Percentiles rank a stretch among this genome's conserved stretches.
These are phyloP conservation scores for Bretschneidera sinensis DNA, from an alignment of 345 rosid genomes.

Conservation along the genomic window DNA sequence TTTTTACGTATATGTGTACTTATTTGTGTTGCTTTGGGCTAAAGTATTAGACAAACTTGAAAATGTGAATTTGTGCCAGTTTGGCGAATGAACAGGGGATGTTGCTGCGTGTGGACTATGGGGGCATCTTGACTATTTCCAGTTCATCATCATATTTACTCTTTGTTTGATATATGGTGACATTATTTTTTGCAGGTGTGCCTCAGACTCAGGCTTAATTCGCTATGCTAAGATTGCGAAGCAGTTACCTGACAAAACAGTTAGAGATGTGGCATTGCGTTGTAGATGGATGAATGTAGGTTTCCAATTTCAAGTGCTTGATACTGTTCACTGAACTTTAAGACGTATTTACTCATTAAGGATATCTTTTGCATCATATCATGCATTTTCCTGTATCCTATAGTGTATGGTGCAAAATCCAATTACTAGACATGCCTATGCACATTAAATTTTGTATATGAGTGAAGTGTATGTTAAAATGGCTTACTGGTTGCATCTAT, in stretches of 20 bases:
- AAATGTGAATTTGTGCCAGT: background rate
- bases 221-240: constrained; percentile 85
- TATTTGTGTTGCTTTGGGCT: background rate
- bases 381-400: no score
- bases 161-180: background rate
- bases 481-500: constrained; percentile 6
- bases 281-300: constrained; percentile 85
- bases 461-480: background rate
- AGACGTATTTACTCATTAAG: no score
- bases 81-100: background rate
- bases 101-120: background rate
- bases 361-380: no score
- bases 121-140: background rate
- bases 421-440: background rate
- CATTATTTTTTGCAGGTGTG: constrained; percentile 33
- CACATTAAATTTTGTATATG: background rate
- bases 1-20: background rate
- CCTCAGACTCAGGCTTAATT: constrained; percentile 47
- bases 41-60: background rate
- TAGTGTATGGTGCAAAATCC: no score
- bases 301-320: constrained; percentile 11
- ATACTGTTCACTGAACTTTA: no score
- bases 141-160: background rate
- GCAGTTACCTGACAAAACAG: constrained; percentile 73
- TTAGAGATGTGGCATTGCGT: constrained; percentile 76